A percentile compares a stretch with the other conserved stretches of the same genome.
phyloP scores from a whole-genome alignment of 805 yeast genomes.

The Pichia cephalocereana region DNA sequence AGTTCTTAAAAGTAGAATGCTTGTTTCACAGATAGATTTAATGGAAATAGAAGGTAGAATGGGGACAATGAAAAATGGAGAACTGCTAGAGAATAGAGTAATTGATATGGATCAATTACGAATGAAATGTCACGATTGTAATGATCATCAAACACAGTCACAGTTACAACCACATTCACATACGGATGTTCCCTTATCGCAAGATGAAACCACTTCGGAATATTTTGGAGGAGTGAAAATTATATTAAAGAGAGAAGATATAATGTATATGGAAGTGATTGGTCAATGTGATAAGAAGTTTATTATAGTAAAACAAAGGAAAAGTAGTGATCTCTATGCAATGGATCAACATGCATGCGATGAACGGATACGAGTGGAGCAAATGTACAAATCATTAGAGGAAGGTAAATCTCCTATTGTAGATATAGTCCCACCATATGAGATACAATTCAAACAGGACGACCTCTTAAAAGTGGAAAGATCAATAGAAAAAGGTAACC shows the following conservation, averaged over 20 bases:
- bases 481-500: no score
- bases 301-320: slow-evolving; percentile 34
- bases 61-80: background rate
- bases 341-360: slow-evolving; percentile 85
- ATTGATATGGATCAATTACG: background rate
- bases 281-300: slow-evolving; percentile 60
- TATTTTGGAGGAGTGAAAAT: slow-evolving; percentile 1
- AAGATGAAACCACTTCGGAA: slow-evolving; percentile 1
- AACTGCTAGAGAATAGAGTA: background rate
- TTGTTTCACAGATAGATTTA: background rate
- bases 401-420: background rate
- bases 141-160: background rate
- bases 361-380: slow-evolving; percentile 61
- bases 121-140: background rate
- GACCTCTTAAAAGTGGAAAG: slow-evolving; percentile 19
- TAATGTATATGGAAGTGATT: slow-evolving; percentile 28
- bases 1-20: background rate
- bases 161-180: no score
- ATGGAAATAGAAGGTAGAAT: background rate
- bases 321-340: slow-evolving; percentile 20
- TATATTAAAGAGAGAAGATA: slow-evolving; percentile 10
- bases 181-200: background rate
- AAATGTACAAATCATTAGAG: slow-evolving; percentile 31
- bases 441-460: slow-evolving; percentile 17
- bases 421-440: background rate